Evolutionary conservation across 2,329 filamentous ascomycete genomes (phyloP).

Genomic region (Pseudomassariella vexata): DNA sequence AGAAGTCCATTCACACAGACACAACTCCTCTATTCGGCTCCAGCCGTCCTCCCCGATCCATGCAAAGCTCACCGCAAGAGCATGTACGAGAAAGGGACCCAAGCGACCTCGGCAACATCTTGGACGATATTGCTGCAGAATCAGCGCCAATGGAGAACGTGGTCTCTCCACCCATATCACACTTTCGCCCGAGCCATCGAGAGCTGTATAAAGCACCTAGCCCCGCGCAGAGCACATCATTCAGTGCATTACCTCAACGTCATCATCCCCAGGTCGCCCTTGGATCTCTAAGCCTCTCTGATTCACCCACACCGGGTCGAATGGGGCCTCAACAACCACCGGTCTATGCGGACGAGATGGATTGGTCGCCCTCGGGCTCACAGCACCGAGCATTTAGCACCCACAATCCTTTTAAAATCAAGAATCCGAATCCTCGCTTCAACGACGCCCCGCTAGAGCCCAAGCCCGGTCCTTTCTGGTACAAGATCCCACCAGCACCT

Average conservation of each 20-base stretch:
- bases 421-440: slow-evolving; percentile 37
- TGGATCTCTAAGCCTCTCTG: slow-evolving; percentile 14
- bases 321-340: slow-evolving; percentile 12
- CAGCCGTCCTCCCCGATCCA: slow-evolving; percentile 15
- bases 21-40: slow-evolving; percentile 44
- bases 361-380: slow-evolving; percentile 63
- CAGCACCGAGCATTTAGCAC: slow-evolving; percentile 50
- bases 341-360: slow-evolving; percentile 58
- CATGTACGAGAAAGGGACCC: slow-evolving; percentile 27
- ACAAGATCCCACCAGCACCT: slow-evolving; percentile 64
- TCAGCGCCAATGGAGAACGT: not conserved
- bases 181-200: no score
- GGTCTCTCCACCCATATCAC: no score
- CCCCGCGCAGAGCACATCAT: slow-evolving; percentile 5
- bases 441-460: slow-evolving; percentile 38
- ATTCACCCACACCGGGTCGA: slow-evolving; percentile 8
- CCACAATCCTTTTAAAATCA: slow-evolving; percentile 30
- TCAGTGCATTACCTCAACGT: slow-evolving; percentile 8
- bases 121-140: slow-evolving; percentile 20
- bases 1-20: slow-evolving; percentile 47
- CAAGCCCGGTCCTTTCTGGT: slow-evolving; percentile 56
- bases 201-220: no score
- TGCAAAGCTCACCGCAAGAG: slow-evolving; percentile 13
- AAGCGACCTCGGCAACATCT: slow-evolving; percentile 14
- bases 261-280: slow-evolving; percentile 9